Evolutionary conservation across 306 rosid genomes (phyloP), one percentile per base, ranked within the genome.

Genomic region (Neltuma alba): DNA sequence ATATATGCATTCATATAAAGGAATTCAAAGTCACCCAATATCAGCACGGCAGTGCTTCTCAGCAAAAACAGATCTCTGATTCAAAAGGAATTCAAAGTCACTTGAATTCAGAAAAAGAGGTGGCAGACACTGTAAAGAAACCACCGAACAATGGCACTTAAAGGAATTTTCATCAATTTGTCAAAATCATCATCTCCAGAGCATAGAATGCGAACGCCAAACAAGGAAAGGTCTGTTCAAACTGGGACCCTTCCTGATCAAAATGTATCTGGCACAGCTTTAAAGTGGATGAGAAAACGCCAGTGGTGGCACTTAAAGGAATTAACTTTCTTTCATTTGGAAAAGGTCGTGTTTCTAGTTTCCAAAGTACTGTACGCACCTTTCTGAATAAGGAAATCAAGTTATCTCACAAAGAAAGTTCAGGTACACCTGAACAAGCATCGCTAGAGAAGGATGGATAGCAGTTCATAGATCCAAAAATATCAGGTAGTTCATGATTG

Each of bases 291-390:
- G 78, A 45, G 55, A 83, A 85, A 85, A 81, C 67, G 12, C 63
- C 87, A 4, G 42, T 65, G 41, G 75, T 50, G 52, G 79, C 88
- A 42, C 97, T 92, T 2, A 92, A 85, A 78, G 97, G 97, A 75
- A 72, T 87, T 20, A 87, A 85, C 76, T 91, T 92, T 77, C 86
- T 91, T 48, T 91, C 95, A n/a, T 89, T 94, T 80, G 92, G 89
- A 9, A 80, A 84, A 85, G 87, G 75, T 66, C 77, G 72, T 31
- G 80, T 79, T 77, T 80, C 85, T 71, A 73, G 84, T 50, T 81
- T 71, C 55, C 82, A 74, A 78, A 82, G 76, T 64, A 23, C 81
- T 41, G 72, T 60, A 20, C 16, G 76, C 82, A 83, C 85, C 83
- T 34, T 78, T 67, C 67, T 79, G 21, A 66, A 72, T 58, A 30